Base-by-base conservation (phyloP, 805 yeast genomes). In the Yamadazyma tumulicola region DNA sequence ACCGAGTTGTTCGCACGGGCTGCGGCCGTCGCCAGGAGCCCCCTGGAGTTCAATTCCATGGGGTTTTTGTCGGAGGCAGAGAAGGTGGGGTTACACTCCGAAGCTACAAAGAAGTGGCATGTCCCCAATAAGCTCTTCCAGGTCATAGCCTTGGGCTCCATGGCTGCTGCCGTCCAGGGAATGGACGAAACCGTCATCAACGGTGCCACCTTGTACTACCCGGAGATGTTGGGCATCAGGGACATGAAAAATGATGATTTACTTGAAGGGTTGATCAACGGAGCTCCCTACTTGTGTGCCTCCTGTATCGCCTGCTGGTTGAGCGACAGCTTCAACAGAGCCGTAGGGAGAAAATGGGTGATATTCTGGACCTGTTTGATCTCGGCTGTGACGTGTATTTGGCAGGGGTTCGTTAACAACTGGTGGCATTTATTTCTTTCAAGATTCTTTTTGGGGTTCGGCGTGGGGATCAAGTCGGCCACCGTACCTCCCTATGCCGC, bases 121-220 rank as follows among this genome's bases (percentile, higher is more conserved):
- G 70, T 73, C 17, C 77, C 73, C 64, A 14, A 48, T 7, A 75
- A 69, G 39, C 61, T 81, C 46, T 55, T 73, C 42, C 75, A 64
- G 39, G 69, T 74, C 13, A 71, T 76, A 55, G 70, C 79, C 7
- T 59, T 77, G 48, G 77, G 82, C 29, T 79, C 85, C 4, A 63
- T 79, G 66, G 78, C 83, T 34, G 81, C 84, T 4, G 79, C 81
- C 5, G 83, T 79, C 26, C 87, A 80, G 51, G 87, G 87, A 33
- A 78, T 78, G 84, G 87, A 80, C 53, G 84, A 81, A 52, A 72
- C 84, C 5, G 85, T 79, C 9, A 62, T 77, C 38, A 79, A 80
- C 42, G 87, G 86, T 21, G 86, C 86, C 17, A 75, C 72, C 29
- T 52, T 79, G 14, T 74, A 69, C 42, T 81, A 77, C 54, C 84